Evolutionary conservation across 2,329 filamentous ascomycete species (phyloP), one percentile per base, ranked within the genome.

Genomic region (Penicillium brevicompactum): DNA sequence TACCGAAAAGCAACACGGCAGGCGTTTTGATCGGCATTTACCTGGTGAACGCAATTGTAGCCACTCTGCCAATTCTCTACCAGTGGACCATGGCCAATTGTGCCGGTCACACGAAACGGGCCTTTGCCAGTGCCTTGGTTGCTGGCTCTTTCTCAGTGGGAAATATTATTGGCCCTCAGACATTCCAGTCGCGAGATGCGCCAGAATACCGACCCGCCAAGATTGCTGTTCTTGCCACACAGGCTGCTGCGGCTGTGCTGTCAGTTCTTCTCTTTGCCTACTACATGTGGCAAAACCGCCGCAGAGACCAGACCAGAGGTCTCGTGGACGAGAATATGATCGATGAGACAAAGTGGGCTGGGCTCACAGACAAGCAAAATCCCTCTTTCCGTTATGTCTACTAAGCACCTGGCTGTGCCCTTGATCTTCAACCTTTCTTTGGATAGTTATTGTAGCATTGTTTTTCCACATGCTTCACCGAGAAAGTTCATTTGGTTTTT

Each of bases 91-190:
- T 78, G 24, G 74, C 72, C 31, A 82, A 82, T 55, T 73, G 77
- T 13, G 78, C 78, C 2, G 79, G 79, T 0, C 76, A 81, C 53
- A 79, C 78, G 3, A 82, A 82, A 63, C 79, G 80, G 48, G 75
- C 78, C 14, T 78, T 78, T 5, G 70, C 76, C 22, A 79, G 77
- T 37, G 78, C 78, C 0, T 59, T 81, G 4, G 68, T 79, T 2
- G 71, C 79, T 9, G 72, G 78, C n/a, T 70, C 70, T 2, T 79
- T 78, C 59, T 73, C 72, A 11, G 64, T 77, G 8, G 76, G 74
- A n/a, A 79, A 79, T 51, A 78, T 80, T 54, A 71, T 80, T 30
- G 77, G 75, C 1, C 76, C 77, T 3, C 76, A 78, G 54, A 78
- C 76, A 0, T 80, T 80, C 64, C 74, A 75, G 56, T 67, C 67